Evolutionary conservation across 2,329 filamentous ascomycete species (phyloP).

Genomic region (Ascochyta lentis): DNA sequence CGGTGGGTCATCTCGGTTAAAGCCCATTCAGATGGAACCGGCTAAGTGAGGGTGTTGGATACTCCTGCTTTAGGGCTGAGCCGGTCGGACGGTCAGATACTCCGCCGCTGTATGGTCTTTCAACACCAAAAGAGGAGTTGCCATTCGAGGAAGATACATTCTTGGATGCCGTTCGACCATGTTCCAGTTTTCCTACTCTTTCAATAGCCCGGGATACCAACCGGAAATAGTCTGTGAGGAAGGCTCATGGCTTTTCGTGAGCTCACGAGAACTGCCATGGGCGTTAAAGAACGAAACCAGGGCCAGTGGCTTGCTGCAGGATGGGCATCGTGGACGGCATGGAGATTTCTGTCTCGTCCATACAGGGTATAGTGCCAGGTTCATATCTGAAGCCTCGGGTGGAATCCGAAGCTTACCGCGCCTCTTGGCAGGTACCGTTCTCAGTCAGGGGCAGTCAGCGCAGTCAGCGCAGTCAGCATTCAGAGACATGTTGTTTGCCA

Average conservation of each 20-base stretch:
- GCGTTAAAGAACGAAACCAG: slow-evolving; percentile 4
- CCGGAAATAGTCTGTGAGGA: not conserved
- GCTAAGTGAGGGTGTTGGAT: slow-evolving; percentile 3
- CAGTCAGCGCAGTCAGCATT: slow-evolving; percentile 2
- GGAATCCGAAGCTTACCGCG: slow-evolving; percentile 12
- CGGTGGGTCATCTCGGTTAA: slow-evolving; percentile 36
- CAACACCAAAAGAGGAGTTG: not conserved
- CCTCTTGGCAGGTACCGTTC: slow-evolving; percentile 14
- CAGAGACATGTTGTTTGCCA: not conserved
- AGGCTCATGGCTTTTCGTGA: not conserved
- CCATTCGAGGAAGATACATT: not conserved
- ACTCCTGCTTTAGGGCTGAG: slow-evolving; percentile 13
- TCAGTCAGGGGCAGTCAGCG: slow-evolving; percentile 12
- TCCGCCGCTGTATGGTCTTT: slow-evolving; percentile 14
- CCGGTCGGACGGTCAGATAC: slow-evolving; percentile 25
- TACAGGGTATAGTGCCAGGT: slow-evolving; percentile 8
- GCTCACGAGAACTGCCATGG: not conserved
- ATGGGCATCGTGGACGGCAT: slow-evolving; percentile 4
- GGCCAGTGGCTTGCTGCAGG: slow-evolving; percentile 15
- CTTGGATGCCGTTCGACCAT: not conserved
- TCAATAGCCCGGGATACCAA: not conserved
- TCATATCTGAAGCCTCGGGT: slow-evolving; percentile 12
- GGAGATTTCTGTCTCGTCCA: slow-evolving; percentile 5
- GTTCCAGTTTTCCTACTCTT: not conserved
- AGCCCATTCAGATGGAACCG: slow-evolving; percentile 3